phyloP scores from a whole-genome alignment of 805 yeast species.

The Wickerhamiella musiphila region DNA sequence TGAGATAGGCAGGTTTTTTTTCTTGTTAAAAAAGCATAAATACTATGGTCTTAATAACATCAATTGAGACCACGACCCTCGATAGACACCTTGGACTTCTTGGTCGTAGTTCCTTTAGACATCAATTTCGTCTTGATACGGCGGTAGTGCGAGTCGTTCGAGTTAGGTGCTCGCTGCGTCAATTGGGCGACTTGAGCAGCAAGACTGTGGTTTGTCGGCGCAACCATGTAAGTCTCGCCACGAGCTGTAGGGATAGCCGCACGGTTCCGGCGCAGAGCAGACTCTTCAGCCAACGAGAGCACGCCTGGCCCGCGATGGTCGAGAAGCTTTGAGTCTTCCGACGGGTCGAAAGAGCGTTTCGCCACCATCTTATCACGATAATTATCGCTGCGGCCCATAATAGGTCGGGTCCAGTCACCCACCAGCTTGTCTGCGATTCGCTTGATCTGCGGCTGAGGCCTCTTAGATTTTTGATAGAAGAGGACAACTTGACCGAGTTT shows the following conservation, averaged over 20 bases:
- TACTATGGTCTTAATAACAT: too few species aligned
- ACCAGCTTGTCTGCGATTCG: conserved; percentile 78
- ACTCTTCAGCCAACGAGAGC: conserved; percentile 58
- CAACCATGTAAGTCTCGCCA: conserved; percentile 74
- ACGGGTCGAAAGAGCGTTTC: conserved; percentile 39
- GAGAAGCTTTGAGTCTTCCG: conserved; percentile 13
- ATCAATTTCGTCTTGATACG: conserved; percentile 46
- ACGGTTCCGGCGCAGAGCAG: conserved; percentile 79
- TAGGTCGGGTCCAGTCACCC: conserved; percentile 97
- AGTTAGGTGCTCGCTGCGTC: conserved; percentile 31
- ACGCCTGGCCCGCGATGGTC: conserved; percentile 22
- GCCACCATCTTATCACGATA: conserved; percentile 73
- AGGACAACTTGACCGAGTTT: conserved; percentile 87
- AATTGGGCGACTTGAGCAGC: conserved; percentile 12
- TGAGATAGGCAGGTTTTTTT: too few species aligned
- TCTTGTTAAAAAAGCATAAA: too few species aligned
- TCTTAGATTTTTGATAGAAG: conserved; percentile 80
- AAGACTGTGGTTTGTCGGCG: conserved; percentile 57
- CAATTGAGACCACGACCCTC: conserved; percentile 39
- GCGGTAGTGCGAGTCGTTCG: conserved; percentile 62
- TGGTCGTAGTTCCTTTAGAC: conserved; percentile 22
- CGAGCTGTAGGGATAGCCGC: conserved; percentile 93
- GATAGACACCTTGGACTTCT: conserved; percentile 61
- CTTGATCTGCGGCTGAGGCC: conserved; percentile 75
- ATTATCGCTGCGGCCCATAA: conserved; percentile 87